phyloP scores from a whole-genome alignment of 805 yeast species.

The Grigorovia humatica region DNA sequence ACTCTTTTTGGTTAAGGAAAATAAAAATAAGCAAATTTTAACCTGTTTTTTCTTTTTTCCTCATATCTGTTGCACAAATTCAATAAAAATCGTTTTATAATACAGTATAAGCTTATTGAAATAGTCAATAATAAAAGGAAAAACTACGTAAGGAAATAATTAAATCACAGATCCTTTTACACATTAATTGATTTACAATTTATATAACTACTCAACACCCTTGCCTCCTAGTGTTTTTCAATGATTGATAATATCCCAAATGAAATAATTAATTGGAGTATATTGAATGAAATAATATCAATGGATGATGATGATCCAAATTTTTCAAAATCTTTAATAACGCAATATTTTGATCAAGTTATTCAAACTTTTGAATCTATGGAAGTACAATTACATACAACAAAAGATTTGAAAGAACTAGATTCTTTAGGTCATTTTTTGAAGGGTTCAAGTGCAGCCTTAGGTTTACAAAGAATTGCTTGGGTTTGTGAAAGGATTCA shows the following conservation, averaged over 20 bases:
- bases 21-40: too few species aligned
- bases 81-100: too few species aligned
- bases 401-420: conserved; percentile 43
- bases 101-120: too few species aligned
- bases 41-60: too few species aligned
- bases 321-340: conserved; percentile 66
- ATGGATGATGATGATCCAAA: conserved; percentile 98
- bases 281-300: conserved; percentile 74
- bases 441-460: conserved; percentile 91
- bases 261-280: conserved; percentile 79
- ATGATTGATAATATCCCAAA: conserved; percentile 24
- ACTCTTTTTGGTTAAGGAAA: too few species aligned
- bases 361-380: conserved; percentile 66
- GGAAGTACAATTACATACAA: conserved; percentile 34
- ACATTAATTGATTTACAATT: not conserved
- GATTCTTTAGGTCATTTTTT: conserved; percentile 82
- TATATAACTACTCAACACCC: too few species aligned
- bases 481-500: conserved; percentile 89
- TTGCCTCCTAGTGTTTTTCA: not conserved
- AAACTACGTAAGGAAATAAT: too few species aligned
- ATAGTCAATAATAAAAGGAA: too few species aligned
- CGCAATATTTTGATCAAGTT: conserved; percentile 86
- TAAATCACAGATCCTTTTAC: not conserved
- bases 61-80: too few species aligned
- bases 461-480: conserved; percentile 75